Evolutionary conservation across 2,329 filamentous ascomycete genomes (phyloP).

Genomic region (Coniochaeta sp.): DNA sequence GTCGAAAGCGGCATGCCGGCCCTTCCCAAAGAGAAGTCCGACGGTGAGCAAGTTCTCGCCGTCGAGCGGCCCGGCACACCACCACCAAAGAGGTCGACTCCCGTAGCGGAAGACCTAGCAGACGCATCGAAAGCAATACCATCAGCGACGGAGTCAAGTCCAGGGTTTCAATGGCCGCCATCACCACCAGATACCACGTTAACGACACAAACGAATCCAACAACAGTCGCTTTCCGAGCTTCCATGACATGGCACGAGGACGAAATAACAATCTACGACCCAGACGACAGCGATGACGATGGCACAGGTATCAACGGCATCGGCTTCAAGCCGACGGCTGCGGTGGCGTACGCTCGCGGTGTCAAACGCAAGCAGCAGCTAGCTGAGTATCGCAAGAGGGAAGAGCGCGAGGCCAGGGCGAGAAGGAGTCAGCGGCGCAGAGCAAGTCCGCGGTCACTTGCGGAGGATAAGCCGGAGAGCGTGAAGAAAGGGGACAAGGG

Average conservation of each 20-base stretch:
- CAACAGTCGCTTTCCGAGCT: constrained; percentile 47
- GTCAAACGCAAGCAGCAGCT: constrained; percentile 54
- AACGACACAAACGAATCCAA: constrained; percentile 22
- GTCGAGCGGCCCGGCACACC: neutral
- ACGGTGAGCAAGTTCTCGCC: neutral
- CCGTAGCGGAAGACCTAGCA: constrained; percentile 12
- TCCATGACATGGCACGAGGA: constrained; percentile 61
- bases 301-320: constrained; percentile 61
- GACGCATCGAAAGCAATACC: neutral
- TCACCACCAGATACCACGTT: constrained; percentile 13
- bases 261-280: constrained; percentile 60
- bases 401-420: constrained; percentile 52
- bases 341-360: constrained; percentile 48
- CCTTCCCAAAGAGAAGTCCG: neutral
- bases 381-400: constrained; percentile 52
- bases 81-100: neutral
- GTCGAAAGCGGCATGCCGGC: neutral
- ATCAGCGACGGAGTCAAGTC: neutral
- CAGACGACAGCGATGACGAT: constrained; percentile 58
- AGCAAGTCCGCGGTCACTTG: neutral
- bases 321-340: constrained; percentile 57
- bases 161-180: constrained; percentile 4
- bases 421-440: constrained; percentile 37
- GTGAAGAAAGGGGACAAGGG: neutral
- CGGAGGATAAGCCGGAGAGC: neutral